Evolutionary conservation across 1,139 yeast genomes (phyloP).

Genomic region (Saccharomyces hybrid): DNA sequence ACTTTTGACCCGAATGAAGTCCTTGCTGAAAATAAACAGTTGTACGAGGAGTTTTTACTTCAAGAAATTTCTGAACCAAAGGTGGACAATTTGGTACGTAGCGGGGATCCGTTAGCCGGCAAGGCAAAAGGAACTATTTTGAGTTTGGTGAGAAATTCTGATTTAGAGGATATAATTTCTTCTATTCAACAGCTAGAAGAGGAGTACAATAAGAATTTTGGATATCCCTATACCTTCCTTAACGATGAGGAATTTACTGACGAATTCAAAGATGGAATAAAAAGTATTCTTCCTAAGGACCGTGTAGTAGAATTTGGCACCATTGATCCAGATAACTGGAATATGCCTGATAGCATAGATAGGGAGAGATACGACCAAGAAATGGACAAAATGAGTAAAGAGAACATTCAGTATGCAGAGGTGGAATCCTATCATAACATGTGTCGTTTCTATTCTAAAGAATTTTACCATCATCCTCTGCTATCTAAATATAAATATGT

Average conservation of each 20-base stretch:
- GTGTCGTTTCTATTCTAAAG: slow-evolving; percentile 75
- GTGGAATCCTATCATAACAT: slow-evolving; percentile 67
- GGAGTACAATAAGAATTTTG: slow-evolving; percentile 58
- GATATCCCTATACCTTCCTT: slow-evolving; percentile 72
- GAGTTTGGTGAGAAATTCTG: slow-evolving; percentile 62
- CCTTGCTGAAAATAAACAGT: slow-evolving; percentile 32
- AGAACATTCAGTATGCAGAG: slow-evolving; percentile 65
- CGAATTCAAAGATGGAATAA: slow-evolving; percentile 42
- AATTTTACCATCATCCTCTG: slow-evolving; percentile 63
- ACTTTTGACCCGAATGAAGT: slow-evolving; percentile 24
- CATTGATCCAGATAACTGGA: slow-evolving; percentile 52
- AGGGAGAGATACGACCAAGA: slow-evolving; percentile 36
- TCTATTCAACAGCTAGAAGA: slow-evolving; percentile 55
- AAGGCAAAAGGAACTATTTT: slow-evolving; percentile 65
- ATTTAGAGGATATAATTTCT: slow-evolving; percentile 39
- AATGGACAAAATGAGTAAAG: slow-evolving; percentile 45
- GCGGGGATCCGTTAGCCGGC: slow-evolving; percentile 17
- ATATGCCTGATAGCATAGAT: slow-evolving; percentile 48
- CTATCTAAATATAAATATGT: slow-evolving; percentile 64
- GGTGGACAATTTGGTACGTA: slow-evolving; percentile 33
- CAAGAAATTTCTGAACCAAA: slow-evolving; percentile 42
- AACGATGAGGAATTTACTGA: slow-evolving; percentile 63
- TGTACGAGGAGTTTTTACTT: slow-evolving; percentile 33
- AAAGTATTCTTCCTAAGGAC: slow-evolving; percentile 32
- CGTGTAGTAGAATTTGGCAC: slow-evolving; percentile 52